Percentiles rank a stretch among this genome's conserved stretches.
These are phyloP conservation scores for Epichloe gansuensis DNA, from an alignment of 2,329 filamentous ascomycete species.

Conservation along the genomic window DNA sequence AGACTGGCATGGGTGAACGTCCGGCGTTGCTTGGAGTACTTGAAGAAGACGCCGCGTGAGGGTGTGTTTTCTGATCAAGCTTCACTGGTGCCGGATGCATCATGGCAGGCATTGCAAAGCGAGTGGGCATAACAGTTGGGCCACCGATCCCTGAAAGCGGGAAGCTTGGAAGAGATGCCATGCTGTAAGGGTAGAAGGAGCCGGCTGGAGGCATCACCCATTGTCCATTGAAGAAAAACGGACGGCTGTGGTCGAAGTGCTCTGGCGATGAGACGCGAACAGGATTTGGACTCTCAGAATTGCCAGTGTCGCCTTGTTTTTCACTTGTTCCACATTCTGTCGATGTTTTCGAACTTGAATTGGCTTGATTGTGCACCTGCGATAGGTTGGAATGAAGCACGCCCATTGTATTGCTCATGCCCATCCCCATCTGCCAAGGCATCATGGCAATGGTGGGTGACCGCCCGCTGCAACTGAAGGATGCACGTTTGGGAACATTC, in stretches of 20 bases:
- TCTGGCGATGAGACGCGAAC: constrained; percentile 27
- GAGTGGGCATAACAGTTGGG: constrained; percentile 4
- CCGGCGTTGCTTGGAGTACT: constrained; percentile 6
- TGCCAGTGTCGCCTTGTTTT: constrained; percentile 19
- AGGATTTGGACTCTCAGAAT: constrained; percentile 19
- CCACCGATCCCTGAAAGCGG: constrained; percentile 14
- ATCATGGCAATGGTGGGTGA: constrained; percentile 22
- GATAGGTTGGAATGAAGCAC: constrained; percentile 14
- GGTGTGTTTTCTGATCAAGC: constrained; percentile 8
- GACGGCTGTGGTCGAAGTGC: constrained; percentile 32
- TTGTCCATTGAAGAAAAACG: constrained; percentile 33
- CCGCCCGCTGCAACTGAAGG: constrained; percentile 18
- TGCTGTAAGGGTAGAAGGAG: constrained; percentile 15
- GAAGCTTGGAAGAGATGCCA: constrained; percentile 17
- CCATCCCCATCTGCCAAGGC: constrained; percentile 28
- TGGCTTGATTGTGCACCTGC: constrained; percentile 10
- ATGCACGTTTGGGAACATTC: constrained; percentile 18
- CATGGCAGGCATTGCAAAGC: constrained; percentile 6
- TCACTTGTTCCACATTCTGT: constrained; percentile 12
- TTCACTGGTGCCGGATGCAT: constrained; percentile 15
- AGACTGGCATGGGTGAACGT: constrained; percentile 30
- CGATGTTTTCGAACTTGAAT: constrained; percentile 11
- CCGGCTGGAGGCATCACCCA: constrained; percentile 24
- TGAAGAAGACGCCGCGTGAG: constrained; percentile 9
- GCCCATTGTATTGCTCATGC: constrained; percentile 17